phyloP scores from a whole-genome alignment of 2,329 filamentous ascomycete species.

The Tolypocladium sp. region DNA sequence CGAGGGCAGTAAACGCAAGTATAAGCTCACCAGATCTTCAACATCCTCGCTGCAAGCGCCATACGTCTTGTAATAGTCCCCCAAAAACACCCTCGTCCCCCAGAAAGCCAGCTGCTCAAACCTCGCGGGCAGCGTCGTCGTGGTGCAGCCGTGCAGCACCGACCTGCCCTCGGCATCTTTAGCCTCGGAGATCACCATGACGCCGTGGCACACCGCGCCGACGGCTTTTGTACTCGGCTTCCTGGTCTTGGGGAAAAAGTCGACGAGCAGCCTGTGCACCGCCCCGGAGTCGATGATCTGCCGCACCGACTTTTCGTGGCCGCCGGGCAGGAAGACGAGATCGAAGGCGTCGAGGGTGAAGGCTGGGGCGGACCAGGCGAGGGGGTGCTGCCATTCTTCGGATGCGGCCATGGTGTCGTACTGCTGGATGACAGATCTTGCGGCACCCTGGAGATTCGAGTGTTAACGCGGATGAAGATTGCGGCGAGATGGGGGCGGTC shows the following conservation, averaged over 20 bases:
- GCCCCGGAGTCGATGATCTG: conserved; percentile 39
- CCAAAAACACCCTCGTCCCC: conserved; percentile 36
- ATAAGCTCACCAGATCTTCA: conserved; percentile 30
- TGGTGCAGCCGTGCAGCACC: conserved; percentile 35
- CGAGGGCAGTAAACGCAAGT: not conserved
- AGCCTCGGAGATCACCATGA: conserved; percentile 38
- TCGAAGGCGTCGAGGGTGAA: conserved; percentile 37
- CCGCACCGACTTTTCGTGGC: conserved; percentile 41
- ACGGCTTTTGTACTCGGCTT: conserved; percentile 34
- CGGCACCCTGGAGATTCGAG: conserved; percentile 28
- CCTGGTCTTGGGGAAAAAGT: conserved; percentile 37
- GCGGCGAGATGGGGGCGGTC: not conserved
- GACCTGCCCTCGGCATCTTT: conserved; percentile 31
- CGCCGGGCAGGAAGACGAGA: conserved; percentile 41
- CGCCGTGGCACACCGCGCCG: conserved; percentile 43
- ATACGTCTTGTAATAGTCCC: conserved; percentile 49
- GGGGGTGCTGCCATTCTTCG: conserved; percentile 29
- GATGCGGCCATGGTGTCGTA: conserved; percentile 35
- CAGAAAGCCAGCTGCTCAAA: conserved; percentile 42
- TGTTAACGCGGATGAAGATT: not conserved
- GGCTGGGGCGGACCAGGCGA: conserved; percentile 32
- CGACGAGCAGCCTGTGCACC: conserved; percentile 32
- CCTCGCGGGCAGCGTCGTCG: conserved; percentile 36
- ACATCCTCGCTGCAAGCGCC: conserved; percentile 40
- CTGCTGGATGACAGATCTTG: conserved; percentile 24